phyloP scores from a whole-genome alignment of 192 early-diverging fungal genomes.

The Haplosporangium gracile region DNA sequence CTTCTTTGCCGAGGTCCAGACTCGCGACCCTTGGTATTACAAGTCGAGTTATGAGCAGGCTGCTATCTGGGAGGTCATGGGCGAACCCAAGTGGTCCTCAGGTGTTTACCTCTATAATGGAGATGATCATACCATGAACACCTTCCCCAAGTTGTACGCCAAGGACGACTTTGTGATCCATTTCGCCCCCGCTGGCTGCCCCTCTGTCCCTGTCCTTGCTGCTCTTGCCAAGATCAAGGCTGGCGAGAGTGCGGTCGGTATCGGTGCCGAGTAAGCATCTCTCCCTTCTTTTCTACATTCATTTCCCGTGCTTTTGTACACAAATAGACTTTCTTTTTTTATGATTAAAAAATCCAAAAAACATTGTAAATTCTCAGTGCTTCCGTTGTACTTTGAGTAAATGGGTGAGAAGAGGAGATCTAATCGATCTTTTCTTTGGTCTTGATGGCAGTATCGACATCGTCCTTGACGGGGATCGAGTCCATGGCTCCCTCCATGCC shows the following conservation, averaged over 20 bases:
- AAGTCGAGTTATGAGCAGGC: conserved; percentile 64
- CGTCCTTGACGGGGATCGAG: conserved; percentile 68
- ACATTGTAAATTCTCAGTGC: too few relatives aligned
- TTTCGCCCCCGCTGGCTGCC: conserved; percentile 70
- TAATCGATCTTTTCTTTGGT: conserved; percentile 24
- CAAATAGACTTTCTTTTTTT: not conserved
- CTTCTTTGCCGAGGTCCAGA: conserved; percentile 63
- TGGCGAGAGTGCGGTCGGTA: conserved; percentile 34
- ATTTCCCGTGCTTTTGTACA: not conserved
- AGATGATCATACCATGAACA: conserved; percentile 71
- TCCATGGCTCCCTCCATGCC: conserved; percentile 75
- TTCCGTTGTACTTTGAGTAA: not conserved
- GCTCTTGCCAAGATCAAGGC: conserved; percentile 54
- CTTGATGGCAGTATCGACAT: conserved; percentile 55
- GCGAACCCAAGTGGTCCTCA: conserved; percentile 36
- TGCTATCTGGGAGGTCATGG: conserved; percentile 71
- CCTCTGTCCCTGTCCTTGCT: conserved; percentile 59
- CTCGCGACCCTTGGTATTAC: conserved; percentile 50
- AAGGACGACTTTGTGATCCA: conserved; percentile 69
- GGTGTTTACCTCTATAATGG: conserved; percentile 58
- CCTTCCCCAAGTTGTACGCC: conserved; percentile 62
- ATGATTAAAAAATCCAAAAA: not conserved
- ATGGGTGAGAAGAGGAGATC: not conserved
- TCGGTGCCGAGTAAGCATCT: conserved; percentile 24
- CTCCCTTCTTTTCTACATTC: not conserved